Evolutionary conservation across 495 filamentous ascomycete species (phyloP).

Genomic region (Xylaria venustula): DNA sequence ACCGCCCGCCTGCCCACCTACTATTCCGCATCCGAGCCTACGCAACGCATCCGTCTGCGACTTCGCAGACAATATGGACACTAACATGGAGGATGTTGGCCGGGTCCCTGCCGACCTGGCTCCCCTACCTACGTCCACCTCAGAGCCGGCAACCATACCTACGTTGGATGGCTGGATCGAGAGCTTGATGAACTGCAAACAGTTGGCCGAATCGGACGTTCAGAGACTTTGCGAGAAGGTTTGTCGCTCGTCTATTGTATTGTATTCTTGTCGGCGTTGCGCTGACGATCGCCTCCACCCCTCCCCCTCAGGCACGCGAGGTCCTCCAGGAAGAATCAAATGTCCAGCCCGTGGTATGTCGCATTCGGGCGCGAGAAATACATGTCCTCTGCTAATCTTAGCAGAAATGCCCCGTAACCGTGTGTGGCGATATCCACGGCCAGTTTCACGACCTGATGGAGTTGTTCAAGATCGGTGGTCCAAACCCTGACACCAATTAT

Average conservation of each 20-base stretch:
- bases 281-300: conserved; percentile 22
- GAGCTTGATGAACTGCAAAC: conserved; percentile 97
- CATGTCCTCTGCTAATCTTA: conserved; percentile 25
- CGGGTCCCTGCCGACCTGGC: conserved; percentile 79
- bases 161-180: conserved; percentile 98
- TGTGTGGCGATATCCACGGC: conserved; percentile 91
- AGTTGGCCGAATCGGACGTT: conserved; percentile 90
- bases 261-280: no score
- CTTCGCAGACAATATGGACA: conserved; percentile 77
- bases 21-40: not conserved
- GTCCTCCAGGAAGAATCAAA: conserved; percentile 97
- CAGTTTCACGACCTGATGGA: conserved; percentile 96
- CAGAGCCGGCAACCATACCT: conserved; percentile 84
- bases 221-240: conserved; percentile 97
- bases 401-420: conserved; percentile 91
- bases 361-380: not conserved
- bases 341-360: conserved; percentile 93
- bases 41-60: not conserved
- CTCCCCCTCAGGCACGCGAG: conserved; percentile 74
- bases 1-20: not conserved
- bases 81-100: conserved; percentile 96
- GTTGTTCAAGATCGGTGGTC: conserved; percentile 88
- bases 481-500: conserved; percentile 92
- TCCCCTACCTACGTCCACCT: conserved; percentile 64
- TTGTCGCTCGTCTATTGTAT: conserved; percentile 32